phyloP scores from a whole-genome alignment of 306 rosid species.

The Adenanthera pavonina region DNA sequence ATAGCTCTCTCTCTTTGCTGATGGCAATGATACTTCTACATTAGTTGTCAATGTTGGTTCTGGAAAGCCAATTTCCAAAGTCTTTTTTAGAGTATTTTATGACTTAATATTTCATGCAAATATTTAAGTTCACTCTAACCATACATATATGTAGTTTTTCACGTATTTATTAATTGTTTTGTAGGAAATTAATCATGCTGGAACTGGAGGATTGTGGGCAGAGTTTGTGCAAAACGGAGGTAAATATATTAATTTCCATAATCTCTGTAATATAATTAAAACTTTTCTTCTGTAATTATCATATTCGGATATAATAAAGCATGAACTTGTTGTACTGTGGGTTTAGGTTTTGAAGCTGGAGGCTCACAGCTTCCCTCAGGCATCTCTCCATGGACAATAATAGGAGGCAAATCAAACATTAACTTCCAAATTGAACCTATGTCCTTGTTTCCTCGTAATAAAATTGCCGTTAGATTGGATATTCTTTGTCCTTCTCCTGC shows the following conservation, averaged over 20 bases:
- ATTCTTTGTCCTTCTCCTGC: background rate
- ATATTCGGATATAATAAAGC: background rate
- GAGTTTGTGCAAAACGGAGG: background rate
- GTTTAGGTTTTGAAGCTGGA: background rate
- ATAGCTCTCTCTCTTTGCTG: background rate
- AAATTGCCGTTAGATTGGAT: background rate
- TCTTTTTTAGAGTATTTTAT: background rate
- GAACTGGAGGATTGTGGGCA: conserved; percentile 1
- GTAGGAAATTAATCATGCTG: background rate
- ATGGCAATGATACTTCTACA: background rate
- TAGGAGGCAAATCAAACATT: too few relatives aligned
- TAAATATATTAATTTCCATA: background rate
- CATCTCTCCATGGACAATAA: too few relatives aligned
- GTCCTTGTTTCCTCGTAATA: background rate
- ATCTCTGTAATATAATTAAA: too few relatives aligned
- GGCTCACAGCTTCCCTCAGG: too few relatives aligned
- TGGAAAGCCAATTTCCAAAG: background rate
- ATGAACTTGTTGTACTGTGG: background rate
- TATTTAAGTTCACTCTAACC: background rate
- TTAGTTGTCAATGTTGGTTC: background rate
- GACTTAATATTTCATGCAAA: background rate
- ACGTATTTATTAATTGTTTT: background rate
- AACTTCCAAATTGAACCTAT: background rate
- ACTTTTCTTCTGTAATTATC: too few relatives aligned
- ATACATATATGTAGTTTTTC: background rate